A percentile compares a stretch with the other conserved stretches of the same genome.
These are phyloP conservation scores for Aspergillus jensenii DNA, from an alignment of 2,329 filamentous ascomycete species.

Conservation along the genomic window DNA sequence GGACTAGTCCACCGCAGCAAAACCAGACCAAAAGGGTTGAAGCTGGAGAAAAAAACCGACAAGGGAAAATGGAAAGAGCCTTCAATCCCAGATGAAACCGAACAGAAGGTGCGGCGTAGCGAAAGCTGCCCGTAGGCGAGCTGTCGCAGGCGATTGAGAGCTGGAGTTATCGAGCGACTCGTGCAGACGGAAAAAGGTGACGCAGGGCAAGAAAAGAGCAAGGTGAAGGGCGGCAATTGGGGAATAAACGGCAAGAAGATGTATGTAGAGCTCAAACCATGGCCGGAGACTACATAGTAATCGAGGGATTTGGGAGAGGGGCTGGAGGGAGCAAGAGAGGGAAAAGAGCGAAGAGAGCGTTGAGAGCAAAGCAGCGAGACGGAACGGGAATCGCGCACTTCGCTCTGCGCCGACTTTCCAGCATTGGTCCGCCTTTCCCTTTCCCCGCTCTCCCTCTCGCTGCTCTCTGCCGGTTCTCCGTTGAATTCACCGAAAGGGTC, in stretches of 20 bases:
- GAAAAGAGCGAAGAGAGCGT: slow-evolving; percentile 29
- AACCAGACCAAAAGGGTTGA: slow-evolving; percentile 12
- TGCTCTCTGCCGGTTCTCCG: neutral
- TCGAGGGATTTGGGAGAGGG: slow-evolving; percentile 34
- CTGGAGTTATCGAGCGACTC: slow-evolving; percentile 18
- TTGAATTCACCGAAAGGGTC: neutral
- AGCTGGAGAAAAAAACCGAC: slow-evolving; percentile 3
- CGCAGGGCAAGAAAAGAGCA: slow-evolving; percentile 11
- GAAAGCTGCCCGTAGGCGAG: slow-evolving; percentile 21
- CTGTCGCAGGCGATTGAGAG: slow-evolving; percentile 26
- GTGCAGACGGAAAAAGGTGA: slow-evolving; percentile 19
- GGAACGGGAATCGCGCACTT: slow-evolving; percentile 17
- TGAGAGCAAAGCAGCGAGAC: slow-evolving; percentile 27
- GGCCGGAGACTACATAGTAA: slow-evolving; percentile 44
- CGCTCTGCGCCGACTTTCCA: neutral
- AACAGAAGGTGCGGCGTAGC: slow-evolving; percentile 7
- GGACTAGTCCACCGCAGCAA: slow-evolving; percentile 9
- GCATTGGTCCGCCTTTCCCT: slow-evolving; percentile 9
- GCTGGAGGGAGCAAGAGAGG: slow-evolving; percentile 31
- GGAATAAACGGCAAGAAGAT: slow-evolving; percentile 15
- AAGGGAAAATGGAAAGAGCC: slow-evolving; percentile 2
- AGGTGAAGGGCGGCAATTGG: slow-evolving; percentile 26
- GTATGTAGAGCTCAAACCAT: slow-evolving; percentile 30
- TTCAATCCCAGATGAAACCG: slow-evolving; percentile 8
- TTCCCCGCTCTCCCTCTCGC: slow-evolving; percentile 9